Percentiles rank a stretch among this genome's conserved stretches.
phyloP scores from a whole-genome alignment of 108 stramenopile genomes.

The Aurantiochytrium sp. region DNA sequence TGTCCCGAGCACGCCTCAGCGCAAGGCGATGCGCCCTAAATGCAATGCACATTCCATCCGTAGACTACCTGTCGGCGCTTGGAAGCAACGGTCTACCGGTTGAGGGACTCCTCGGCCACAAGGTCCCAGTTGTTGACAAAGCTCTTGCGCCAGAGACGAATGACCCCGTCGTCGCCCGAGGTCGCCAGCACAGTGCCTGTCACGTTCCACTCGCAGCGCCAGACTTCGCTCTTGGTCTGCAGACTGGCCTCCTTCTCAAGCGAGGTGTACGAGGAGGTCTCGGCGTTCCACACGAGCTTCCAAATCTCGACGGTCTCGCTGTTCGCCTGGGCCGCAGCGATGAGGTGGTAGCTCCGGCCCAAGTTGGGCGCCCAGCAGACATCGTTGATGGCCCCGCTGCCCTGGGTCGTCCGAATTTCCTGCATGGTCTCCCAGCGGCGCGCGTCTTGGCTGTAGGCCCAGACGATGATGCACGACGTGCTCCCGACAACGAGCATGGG shows the following conservation, averaged over 20 bases:
- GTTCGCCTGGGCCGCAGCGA: constrained; percentile 51
- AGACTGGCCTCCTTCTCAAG: not conserved
- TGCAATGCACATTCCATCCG: no score
- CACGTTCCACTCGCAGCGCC: constrained; percentile 78
- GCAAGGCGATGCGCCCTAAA: no score
- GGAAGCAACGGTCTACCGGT: no score
- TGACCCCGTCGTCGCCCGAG: constrained; percentile 72
- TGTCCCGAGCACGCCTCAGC: no score
- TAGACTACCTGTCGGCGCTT: no score
- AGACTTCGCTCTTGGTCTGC: constrained; percentile 39
- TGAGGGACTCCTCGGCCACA: not conserved
- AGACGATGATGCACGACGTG: constrained; percentile 45
- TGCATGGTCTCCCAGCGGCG: constrained; percentile 65
- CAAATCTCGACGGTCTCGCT: not conserved
- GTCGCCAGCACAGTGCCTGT: constrained; percentile 82
- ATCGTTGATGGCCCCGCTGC: constrained; percentile 62
- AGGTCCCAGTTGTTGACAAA: not conserved
- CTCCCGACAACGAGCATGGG: constrained; percentile 78
- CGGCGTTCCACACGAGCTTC: constrained; percentile 8
- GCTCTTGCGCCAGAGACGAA: constrained; percentile 53
- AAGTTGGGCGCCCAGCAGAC: constrained; percentile 91
- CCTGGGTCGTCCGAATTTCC: constrained; percentile 31
- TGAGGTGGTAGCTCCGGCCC: constrained; percentile 78
- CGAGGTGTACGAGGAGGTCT: not conserved
- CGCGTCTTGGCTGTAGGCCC: constrained; percentile 59